Evolutionary conservation across 331 rosid genomes (phyloP).

Genomic region (Phaseolus coccineus): DNA sequence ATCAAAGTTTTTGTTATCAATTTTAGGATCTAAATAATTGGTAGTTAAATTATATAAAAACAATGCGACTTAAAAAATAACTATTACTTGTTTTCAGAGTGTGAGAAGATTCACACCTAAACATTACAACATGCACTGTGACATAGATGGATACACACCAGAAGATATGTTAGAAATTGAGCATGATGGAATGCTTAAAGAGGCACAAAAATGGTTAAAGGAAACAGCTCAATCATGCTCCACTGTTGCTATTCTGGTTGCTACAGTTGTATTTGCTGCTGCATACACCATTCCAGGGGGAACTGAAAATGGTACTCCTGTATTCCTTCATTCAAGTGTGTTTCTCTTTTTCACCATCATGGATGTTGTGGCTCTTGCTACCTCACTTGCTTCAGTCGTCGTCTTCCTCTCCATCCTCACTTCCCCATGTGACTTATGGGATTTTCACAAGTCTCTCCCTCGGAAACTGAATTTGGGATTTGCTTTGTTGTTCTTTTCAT

Average conservation of each 20-base stretch:
- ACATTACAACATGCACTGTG: not conserved
- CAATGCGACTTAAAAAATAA: not conserved
- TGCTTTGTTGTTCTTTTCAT: constrained; percentile 20
- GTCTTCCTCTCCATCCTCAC: constrained; percentile 39
- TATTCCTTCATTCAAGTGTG: constrained; percentile 1
- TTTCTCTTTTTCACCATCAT: constrained; percentile 22
- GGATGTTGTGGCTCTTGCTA: constrained; percentile 37
- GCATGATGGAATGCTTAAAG: constrained; percentile 14
- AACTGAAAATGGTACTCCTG: constrained; percentile 20
- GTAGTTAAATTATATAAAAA: too few relatives aligned
- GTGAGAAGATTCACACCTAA: not conserved
- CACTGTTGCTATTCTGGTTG: constrained; percentile 38
- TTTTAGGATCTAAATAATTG: too few relatives aligned
- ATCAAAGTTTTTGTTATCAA: too few relatives aligned
- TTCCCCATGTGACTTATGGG: constrained; percentile 36
- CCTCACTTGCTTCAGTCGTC: constrained; percentile 36
- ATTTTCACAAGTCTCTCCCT: constrained; percentile 22
- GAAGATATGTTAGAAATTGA: not conserved
- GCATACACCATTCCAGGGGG: constrained; percentile 37
- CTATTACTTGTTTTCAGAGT: constrained; percentile 7
- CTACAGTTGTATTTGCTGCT: constrained; percentile 34
- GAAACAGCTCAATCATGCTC: constrained; percentile 49
- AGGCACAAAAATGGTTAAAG: constrained; percentile 44
- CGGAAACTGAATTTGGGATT: constrained; percentile 6
- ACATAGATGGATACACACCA: constrained; percentile 18